Base-by-base conservation (phyloP, 305 asterid genomes). In the Ruellia speciosa region DNA sequence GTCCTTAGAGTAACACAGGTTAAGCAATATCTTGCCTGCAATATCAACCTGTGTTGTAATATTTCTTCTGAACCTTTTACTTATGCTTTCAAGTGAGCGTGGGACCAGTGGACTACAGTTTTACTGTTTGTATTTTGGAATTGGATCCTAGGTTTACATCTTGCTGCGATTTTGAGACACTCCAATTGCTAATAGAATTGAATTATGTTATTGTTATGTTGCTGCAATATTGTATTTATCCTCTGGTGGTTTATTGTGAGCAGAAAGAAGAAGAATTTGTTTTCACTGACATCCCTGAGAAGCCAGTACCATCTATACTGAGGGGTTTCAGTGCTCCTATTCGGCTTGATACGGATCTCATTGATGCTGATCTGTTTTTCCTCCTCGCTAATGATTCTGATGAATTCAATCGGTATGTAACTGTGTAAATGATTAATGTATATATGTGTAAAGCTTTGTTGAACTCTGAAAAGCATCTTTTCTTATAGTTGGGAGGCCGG, bases 301-400 rank as follows among this genome's bases (percentile, higher is more conserved):
- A 71, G 45, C 99, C 99, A 9, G 78, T 76, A 14, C 99, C 97
- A 14, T 88, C 99, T 54, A 74, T 92, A 3, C 74, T 92, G 58
- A 76, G 97, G 59, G 99, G 99, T 52, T 92, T 81, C 76, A 88
- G 95, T 70, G 97, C 97, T 74, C 99, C 99, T 65, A 75, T 92
- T 56, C 81, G 95, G 14, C 71, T 92, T 71, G 87, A 88, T 52
- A 74, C 94, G 10, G 99, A 88, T 73, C 90, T 88, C 67, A 84
- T 80, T 4, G 94, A 82, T 14, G 76, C 51, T 18, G 94, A 92
- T 72, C 74, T 92, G 37, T 81, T 77, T 64, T 82, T 92, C 76
- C 95, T 92, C 70, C 94, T 92, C 33, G 97, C 95, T 54, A 81
- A 86, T 71, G 97, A 92, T 78, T 80, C 95, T 14, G 96, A 92